phyloP scores from a whole-genome alignment of 2,329 filamentous ascomycete genomes.

The Samsoniella hepiali region DNA sequence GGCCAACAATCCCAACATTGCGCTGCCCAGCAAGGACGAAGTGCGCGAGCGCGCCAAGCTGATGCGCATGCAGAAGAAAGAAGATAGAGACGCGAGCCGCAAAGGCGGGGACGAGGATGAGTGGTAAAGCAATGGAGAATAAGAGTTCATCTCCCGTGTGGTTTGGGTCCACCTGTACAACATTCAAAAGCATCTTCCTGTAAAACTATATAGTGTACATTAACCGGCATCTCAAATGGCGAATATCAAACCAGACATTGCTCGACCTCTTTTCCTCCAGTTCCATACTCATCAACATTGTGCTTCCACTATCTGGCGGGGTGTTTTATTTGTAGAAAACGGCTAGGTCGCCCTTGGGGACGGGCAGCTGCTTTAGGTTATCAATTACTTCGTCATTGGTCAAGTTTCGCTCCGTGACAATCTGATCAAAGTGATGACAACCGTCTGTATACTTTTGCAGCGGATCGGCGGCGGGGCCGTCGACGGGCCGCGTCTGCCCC shows the following conservation, averaged over 20 bases:
- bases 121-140: not conserved
- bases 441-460: slow-evolving; percentile 71
- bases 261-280: not conserved
- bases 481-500: slow-evolving; percentile 44
- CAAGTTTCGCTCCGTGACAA: slow-evolving; percentile 71
- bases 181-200: slow-evolving; percentile 1
- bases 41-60: slow-evolving; percentile 26
- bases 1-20: slow-evolving; percentile 41
- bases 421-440: slow-evolving; percentile 74
- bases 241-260: not conserved
- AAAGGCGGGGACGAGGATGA: not conserved
- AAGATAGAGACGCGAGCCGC: not conserved
- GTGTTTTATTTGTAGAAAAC: slow-evolving; percentile 49
- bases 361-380: slow-evolving; percentile 57
- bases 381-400: slow-evolving; percentile 68
- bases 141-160: not conserved
- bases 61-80: slow-evolving; percentile 3
- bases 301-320: not conserved
- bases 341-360: slow-evolving; percentile 50
- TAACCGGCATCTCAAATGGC: slow-evolving; percentile 10
- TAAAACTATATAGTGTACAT: slow-evolving; percentile 18
- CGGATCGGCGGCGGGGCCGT: slow-evolving; percentile 39
- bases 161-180: slow-evolving; percentile 1
- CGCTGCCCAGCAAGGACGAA: slow-evolving; percentile 37
- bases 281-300: not conserved